Evolutionary conservation across 2,329 filamentous ascomycete genomes (phyloP).

Genomic region (Ophiostoma angusticollis): DNA sequence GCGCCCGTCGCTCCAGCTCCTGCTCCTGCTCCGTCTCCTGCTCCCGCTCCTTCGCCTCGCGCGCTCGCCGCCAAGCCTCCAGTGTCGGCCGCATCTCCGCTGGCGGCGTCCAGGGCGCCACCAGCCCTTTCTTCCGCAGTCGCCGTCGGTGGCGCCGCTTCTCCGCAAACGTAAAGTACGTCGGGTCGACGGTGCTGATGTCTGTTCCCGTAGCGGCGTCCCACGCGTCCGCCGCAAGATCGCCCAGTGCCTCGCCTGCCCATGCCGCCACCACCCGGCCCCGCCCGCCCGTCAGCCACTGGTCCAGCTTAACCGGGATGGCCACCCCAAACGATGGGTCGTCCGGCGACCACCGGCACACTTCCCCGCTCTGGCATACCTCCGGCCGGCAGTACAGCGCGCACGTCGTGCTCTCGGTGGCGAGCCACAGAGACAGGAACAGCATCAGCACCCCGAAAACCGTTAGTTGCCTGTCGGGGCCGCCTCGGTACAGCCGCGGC

Average conservation of each 20-base stretch:
- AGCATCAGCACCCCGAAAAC: constrained; percentile 33
- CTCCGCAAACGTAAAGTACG: constrained; percentile 32
- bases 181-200: constrained; percentile 30
- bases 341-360: constrained; percentile 42
- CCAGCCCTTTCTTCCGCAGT: constrained; percentile 33
- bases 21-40: constrained; percentile 26
- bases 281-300: constrained; percentile 43
- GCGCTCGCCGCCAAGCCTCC: constrained; percentile 31
- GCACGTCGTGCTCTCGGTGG: constrained; percentile 41
- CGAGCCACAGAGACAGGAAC: constrained; percentile 37
- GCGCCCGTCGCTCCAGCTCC: constrained; percentile 26
- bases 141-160: constrained; percentile 37
- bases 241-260: constrained; percentile 30
- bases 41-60: constrained; percentile 28
- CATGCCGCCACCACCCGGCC: constrained; percentile 28
- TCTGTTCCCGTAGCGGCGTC: constrained; percentile 34
- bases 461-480: constrained; percentile 34
- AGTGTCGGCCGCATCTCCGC: constrained; percentile 30
- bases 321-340: constrained; percentile 49
- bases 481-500: constrained; percentile 33
- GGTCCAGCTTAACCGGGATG: constrained; percentile 48
- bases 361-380: constrained; percentile 30
- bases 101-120: constrained; percentile 24
- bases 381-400: constrained; percentile 38
- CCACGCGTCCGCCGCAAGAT: constrained; percentile 33